Conservation (phyloP, 306 rosid genomes). For the Argentina anserina region DNA sequence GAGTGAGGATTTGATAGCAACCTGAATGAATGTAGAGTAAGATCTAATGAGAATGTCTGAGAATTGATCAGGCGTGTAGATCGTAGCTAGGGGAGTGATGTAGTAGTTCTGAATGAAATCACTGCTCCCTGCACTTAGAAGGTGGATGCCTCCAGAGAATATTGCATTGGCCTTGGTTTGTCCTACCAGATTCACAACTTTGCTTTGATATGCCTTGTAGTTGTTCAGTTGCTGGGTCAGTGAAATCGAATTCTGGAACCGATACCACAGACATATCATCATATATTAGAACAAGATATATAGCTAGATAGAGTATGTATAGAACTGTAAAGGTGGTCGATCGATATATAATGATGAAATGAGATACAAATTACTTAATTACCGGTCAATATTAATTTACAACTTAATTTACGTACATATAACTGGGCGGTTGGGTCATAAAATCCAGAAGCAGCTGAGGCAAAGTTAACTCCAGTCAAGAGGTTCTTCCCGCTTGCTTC, state of each 20-base stretch:
- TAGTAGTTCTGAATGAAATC: constrained; percentile 63
- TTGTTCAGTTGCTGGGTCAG: constrained; percentile 47
- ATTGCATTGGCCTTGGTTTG: constrained; percentile 36
- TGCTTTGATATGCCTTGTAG: constrained; percentile 46
- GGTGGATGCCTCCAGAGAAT: constrained; percentile 47
- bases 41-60: constrained; percentile 45
- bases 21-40: constrained; percentile 52
- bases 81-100: constrained; percentile 34
- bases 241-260: constrained; percentile 43
- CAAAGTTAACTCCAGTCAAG: constrained; percentile 60
- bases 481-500: constrained; percentile 49
- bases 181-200: constrained; percentile 50
- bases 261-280: constrained; percentile 9
- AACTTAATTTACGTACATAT: constrained; percentile 35
- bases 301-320: background rate
- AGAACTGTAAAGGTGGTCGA: background rate
- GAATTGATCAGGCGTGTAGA: constrained; percentile 42
- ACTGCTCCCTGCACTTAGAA: constrained; percentile 57
- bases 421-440: constrained; percentile 35
- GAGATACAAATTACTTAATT: background rate
- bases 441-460: constrained; percentile 63
- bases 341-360: background rate
- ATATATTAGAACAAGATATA: too few relatives aligned
- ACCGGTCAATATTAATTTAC: background rate
- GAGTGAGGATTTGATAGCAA: constrained; percentile 1